Evolutionary conservation across 495 filamentous ascomycete species (phyloP), one percentile per base, ranked within the genome.

Genomic region (Hypoxylon trugodes): DNA sequence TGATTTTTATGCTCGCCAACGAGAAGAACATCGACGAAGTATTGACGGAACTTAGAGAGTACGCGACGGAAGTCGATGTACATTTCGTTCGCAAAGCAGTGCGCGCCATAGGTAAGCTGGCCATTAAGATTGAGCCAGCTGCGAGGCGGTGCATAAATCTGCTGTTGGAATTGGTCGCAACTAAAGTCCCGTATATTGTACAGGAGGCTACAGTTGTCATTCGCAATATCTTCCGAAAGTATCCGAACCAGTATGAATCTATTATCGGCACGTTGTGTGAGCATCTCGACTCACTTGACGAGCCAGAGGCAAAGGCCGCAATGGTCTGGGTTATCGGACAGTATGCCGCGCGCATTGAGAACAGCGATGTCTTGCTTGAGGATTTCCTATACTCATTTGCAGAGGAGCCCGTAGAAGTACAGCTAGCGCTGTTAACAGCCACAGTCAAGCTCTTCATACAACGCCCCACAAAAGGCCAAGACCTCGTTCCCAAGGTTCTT

Each of bases 201-300:
- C 95, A 99, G 75, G 95, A 99, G 77, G 95, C 95, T n/a, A 99
- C 96, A 0, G 95, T 99, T 19, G 95, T 99, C 15, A 99, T 99
- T 69, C 89, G 92, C 62, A 98, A 99, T 74, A 98, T 99, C 70
- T 98, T 99, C 84, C 87, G 95, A 58, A 98, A 98, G 76, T 99
- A 99, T 73, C 95, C 95, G 4, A 97, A 97, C 72, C 90, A 96
- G 72, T 99, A 99, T 74, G 95, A 99, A 76, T 90, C 88, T 56
- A 98, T 99, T 77, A 99, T 99, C 73, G 87, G 88, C 10, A 92
- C 92, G 5, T 86, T 99, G 1, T 97, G 96, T 77, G 90, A 96
- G 75, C 92, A 99, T 72, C 85, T 99, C 32, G 95, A 99, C 78
- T 94, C 92, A 5, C 83, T 99, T 21, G 95, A 99, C 71, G 95